Percentiles rank a stretch among this genome's conserved stretches.
Evolutionary conservation across 2,329 filamentous ascomycete species (phyloP).

Genomic region (Hymenoscyphus fraxineus): DNA sequence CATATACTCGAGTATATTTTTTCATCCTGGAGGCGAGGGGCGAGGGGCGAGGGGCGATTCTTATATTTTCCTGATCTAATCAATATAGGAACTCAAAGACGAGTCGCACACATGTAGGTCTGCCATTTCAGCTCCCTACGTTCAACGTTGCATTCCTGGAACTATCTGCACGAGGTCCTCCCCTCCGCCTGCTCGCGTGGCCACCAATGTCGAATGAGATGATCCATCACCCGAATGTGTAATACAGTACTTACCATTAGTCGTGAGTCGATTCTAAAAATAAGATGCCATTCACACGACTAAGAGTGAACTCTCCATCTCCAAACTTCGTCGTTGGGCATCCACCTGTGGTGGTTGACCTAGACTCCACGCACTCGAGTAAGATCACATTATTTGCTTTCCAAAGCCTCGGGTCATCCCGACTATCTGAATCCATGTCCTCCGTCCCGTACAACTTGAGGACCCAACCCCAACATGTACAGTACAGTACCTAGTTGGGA

Average conservation of each 20-base stretch:
- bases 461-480: too few relatives aligned
- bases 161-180: not conserved
- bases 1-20: too few relatives aligned
- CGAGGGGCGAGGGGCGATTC: too few relatives aligned
- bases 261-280: not conserved
- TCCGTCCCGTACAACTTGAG: too few relatives aligned
- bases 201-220: not conserved
- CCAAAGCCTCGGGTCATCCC: not conserved
- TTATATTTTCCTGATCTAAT: too few relatives aligned
- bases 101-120: too few relatives aligned
- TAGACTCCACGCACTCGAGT: not conserved
- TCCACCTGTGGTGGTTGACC: not conserved
- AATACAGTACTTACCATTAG: not conserved
- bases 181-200: not conserved
- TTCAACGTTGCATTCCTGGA: not conserved
- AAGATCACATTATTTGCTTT: not conserved
- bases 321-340: not conserved
- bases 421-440: too few relatives aligned
- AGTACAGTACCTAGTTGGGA: not conserved
- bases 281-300: not conserved
- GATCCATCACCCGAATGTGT: not conserved
- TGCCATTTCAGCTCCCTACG: too few relatives aligned
- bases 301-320: not conserved
- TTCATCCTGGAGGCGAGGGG: too few relatives aligned
- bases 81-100: too few relatives aligned